These are phyloP conservation scores for Malassezia japonica DNA, from an alignment of 1,284 basidiomycete species.

Conservation along the genomic window DNA sequence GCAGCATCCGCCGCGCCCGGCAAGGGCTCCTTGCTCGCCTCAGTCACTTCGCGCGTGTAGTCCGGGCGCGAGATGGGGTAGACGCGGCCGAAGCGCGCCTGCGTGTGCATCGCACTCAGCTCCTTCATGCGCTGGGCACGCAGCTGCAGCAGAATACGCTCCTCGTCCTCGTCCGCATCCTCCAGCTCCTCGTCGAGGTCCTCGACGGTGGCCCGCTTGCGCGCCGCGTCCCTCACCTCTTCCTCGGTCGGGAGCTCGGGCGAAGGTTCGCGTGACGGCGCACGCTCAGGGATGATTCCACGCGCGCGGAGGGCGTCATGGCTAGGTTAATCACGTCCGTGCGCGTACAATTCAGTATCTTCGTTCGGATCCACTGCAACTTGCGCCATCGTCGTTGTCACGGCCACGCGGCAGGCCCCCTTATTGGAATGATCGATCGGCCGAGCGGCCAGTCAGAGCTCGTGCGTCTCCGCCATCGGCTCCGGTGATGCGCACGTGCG, in stretches of 20 bases:
- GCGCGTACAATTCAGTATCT: slow-evolving; percentile 38
- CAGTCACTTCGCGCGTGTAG: slow-evolving; percentile 88
- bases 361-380: slow-evolving; percentile 32
- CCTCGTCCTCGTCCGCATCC: slow-evolving; percentile 57
- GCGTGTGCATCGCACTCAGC: slow-evolving; percentile 58
- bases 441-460: too few relatives aligned
- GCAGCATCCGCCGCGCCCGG: slow-evolving; percentile 11
- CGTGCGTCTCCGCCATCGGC: too few relatives aligned
- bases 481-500: too few relatives aligned
- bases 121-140: slow-evolving; percentile 61
- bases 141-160: slow-evolving; percentile 64
- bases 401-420: too few relatives aligned
- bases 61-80: slow-evolving; percentile 82
- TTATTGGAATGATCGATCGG: too few relatives aligned
- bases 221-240: slow-evolving; percentile 21
- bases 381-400: slow-evolving; percentile 21
- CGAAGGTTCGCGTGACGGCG: slow-evolving; percentile 42
- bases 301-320: slow-evolving; percentile 43
- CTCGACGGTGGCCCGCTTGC: slow-evolving; percentile 30
- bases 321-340: slow-evolving; percentile 13
- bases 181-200: slow-evolving; percentile 36
- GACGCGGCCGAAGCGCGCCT: slow-evolving; percentile 70
- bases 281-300: slow-evolving; percentile 44
- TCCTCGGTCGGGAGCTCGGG: slow-evolving; percentile 29
- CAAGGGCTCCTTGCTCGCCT: slow-evolving; percentile 61